Conservation (phyloP, 2,329 filamentous ascomycete genomes). For the Onygenales sp. region DNA sequence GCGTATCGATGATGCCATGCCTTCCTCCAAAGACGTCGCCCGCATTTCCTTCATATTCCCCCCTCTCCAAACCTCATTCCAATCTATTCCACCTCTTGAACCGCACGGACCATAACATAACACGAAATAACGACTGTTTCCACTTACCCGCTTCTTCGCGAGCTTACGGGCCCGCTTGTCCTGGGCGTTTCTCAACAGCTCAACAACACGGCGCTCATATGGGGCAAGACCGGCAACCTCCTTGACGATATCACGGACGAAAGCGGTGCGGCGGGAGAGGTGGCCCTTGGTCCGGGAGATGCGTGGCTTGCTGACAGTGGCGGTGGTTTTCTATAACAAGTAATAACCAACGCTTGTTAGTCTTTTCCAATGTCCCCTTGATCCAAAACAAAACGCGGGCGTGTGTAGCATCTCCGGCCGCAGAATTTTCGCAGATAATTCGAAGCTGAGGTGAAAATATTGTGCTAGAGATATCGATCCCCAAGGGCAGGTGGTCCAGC, state of each 20-base stretch:
- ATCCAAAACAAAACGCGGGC: not conserved
- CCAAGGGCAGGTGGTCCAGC: not conserved
- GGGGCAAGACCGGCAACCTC: constrained; percentile 92
- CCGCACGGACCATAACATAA: constrained; percentile 1
- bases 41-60: too few species aligned
- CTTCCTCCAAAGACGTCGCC: too few species aligned
- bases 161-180: constrained; percentile 99
- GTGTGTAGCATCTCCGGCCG: too few species aligned
- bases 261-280: constrained; percentile 91
- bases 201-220: constrained; percentile 97
- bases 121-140: constrained; percentile 5
- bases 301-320: constrained; percentile 65
- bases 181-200: constrained; percentile 97
- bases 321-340: constrained; percentile 65
- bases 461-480: not conserved
- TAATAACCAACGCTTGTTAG: constrained; percentile 15
- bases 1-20: too few species aligned
- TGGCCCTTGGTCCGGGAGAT: constrained; percentile 87
- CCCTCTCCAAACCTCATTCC: not conserved
- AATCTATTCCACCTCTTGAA: not conserved
- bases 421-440: not conserved
- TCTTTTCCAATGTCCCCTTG: not conserved
- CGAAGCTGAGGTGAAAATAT: not conserved
- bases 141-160: constrained; percentile 92
- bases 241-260: constrained; percentile 95